A percentile compares a stretch with the other conserved stretches of the same genome.
Evolutionary conservation across 768 basidiomycete species (phyloP).

Genomic region (Mycena vulgaris): DNA sequence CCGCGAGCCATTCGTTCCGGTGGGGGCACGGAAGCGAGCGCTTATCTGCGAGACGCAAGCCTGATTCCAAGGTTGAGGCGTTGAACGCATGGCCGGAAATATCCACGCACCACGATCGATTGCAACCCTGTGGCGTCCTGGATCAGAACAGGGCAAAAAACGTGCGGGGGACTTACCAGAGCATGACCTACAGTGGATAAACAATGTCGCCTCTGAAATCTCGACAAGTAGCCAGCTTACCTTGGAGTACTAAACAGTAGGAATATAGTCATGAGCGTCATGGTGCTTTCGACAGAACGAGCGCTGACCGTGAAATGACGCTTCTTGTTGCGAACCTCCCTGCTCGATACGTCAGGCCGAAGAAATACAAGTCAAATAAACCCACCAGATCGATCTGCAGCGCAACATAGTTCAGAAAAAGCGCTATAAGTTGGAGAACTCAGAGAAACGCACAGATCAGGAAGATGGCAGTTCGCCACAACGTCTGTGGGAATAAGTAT

Average conservation of each 20-base stretch:
- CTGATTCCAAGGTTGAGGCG: constrained; percentile 46
- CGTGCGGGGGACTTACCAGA: constrained; percentile 69
- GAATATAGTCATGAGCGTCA: not conserved
- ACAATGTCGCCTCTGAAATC: not conserved
- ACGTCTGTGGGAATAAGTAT: constrained; percentile 65
- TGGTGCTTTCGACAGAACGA: not conserved
- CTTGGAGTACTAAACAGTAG: constrained; percentile 80
- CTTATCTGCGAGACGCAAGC: constrained; percentile 94
- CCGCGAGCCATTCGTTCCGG: constrained; percentile 77
- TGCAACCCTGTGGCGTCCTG: constrained; percentile 78
- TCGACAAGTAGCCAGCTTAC: constrained; percentile 50
- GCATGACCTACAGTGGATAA: constrained; percentile 75
- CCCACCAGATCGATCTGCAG: constrained; percentile 79
- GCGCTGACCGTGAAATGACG: constrained; percentile 85
- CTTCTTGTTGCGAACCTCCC: constrained; percentile 92
- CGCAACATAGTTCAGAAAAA: not conserved
- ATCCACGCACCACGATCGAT: constrained; percentile 82
- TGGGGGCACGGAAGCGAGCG: constrained; percentile 90
- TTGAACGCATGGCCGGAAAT: not conserved
- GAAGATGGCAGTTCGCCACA: constrained; percentile 77
- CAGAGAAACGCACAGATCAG: constrained; percentile 79
- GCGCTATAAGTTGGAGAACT: constrained; percentile 14
- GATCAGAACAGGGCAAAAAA: constrained; percentile 3
- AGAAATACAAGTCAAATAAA: too few relatives aligned
- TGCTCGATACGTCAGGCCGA: too few relatives aligned